A percentile compares a stretch with the other conserved stretches of the same genome.
Evolutionary conservation across 1,139 yeast genomes (phyloP).

Genomic region (Hyphopichia buzzinii): DNA sequence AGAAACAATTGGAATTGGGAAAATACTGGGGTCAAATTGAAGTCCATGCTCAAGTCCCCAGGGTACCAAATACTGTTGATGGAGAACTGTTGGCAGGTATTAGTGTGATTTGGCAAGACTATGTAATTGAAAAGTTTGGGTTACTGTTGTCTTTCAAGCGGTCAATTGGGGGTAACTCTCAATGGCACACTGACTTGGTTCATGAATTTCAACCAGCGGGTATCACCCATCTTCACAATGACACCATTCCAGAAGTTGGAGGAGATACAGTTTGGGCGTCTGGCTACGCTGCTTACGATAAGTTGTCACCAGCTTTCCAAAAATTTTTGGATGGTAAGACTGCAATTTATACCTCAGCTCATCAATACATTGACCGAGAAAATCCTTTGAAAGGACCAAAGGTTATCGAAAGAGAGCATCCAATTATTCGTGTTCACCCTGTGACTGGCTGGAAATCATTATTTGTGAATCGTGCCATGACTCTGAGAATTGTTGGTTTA

Average conservation of each 20-base stretch:
- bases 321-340: conserved; percentile 21
- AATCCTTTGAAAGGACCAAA: conserved; percentile 22
- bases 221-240: conserved; percentile 19
- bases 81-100: conserved; percentile 24
- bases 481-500: conserved; percentile 24
- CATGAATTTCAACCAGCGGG: conserved; percentile 23
- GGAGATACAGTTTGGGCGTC: conserved; percentile 22
- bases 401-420: conserved; percentile 23
- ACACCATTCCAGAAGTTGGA: conserved; percentile 18
- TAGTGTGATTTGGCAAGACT: conserved; percentile 46
- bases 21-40: conserved; percentile 31
- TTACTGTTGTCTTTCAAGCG: conserved; percentile 17
- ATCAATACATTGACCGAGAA: conserved; percentile 17
- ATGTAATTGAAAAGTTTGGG: conserved; percentile 14
- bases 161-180: conserved; percentile 19
- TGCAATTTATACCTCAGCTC: conserved; percentile 20
- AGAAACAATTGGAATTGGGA: conserved; percentile 33
- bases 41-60: conserved; percentile 27
- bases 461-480: conserved; percentile 23
- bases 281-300: conserved; percentile 22
- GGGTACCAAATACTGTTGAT: conserved; percentile 18
- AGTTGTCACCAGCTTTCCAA: conserved; percentile 21
- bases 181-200: conserved; percentile 23
- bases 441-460: conserved; percentile 30
- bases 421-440: conserved; percentile 27